Conservation (phyloP, 345 rosid species). For the Gossypium turneri region DNA sequence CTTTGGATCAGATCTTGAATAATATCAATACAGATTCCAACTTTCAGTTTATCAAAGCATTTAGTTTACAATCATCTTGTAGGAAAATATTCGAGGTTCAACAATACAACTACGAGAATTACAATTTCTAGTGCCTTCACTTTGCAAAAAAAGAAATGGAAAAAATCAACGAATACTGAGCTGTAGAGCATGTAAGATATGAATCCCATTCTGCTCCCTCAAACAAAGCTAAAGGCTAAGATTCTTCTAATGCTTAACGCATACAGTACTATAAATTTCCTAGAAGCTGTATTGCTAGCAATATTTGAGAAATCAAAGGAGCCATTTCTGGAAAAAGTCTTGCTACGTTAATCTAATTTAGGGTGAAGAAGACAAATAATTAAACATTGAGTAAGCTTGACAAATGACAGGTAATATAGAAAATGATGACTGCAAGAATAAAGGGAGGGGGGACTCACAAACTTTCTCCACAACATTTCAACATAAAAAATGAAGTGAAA, state of each 20-base stretch:
- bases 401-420: neutral
- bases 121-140: neutral
- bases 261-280: neutral
- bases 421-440: neutral
- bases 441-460: neutral
- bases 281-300: neutral
- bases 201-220: neutral
- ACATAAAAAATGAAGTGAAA: neutral
- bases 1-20: too few relatives aligned
- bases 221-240: neutral
- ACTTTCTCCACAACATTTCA: neutral
- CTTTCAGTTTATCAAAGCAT: constrained; percentile 8
- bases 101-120: neutral
- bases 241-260: neutral
- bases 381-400: neutral
- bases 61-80: neutral
- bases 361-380: neutral
- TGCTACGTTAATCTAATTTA: neutral
- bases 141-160: neutral
- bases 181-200: neutral
- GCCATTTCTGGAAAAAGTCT: neutral
- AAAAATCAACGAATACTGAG: neutral
- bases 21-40: neutral
- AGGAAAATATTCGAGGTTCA: neutral
- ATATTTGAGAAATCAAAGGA: neutral